phyloP scores from a whole-genome alignment of 2,329 filamentous ascomycete genomes.

The Dryadomyces quercus-mongolicae region DNA sequence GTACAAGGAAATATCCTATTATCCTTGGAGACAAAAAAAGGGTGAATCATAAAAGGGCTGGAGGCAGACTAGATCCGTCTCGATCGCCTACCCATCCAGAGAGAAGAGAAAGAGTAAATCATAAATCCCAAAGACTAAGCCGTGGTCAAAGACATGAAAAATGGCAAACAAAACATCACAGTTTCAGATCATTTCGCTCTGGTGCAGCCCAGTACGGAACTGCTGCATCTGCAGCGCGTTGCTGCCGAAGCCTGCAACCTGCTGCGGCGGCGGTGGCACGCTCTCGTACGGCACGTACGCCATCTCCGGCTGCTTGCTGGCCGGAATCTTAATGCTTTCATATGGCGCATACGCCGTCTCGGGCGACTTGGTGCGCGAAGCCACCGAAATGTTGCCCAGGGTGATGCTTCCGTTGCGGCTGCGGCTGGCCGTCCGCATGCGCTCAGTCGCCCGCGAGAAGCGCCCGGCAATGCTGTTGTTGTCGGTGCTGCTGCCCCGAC shows the following conservation, averaged over 20 bases:
- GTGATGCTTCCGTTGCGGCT: slow-evolving; percentile 26
- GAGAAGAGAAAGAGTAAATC: slow-evolving; percentile 7
- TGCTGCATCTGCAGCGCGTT: slow-evolving; percentile 22
- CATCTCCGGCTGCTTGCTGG: slow-evolving; percentile 24
- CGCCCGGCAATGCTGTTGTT: slow-evolving; percentile 39
- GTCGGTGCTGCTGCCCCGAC: slow-evolving; percentile 43
- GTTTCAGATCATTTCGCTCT: slow-evolving; percentile 42
- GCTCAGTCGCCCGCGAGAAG: slow-evolving; percentile 45
- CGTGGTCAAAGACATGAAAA: neutral
- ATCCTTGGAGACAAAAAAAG: neutral
- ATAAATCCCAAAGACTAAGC: too few relatives aligned
- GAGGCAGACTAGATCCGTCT: too few relatives aligned
- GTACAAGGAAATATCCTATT: neutral
- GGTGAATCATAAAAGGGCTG: neutral
- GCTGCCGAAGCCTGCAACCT: slow-evolving; percentile 17
- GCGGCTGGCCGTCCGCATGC: slow-evolving; percentile 47
- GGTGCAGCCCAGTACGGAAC: slow-evolving; percentile 37
- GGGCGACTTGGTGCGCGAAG: slow-evolving; percentile 24
- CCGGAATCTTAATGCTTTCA: slow-evolving; percentile 23
- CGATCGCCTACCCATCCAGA: slow-evolving; percentile 3
- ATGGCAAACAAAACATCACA: neutral
- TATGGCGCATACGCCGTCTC: slow-evolving; percentile 22
- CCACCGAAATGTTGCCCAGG: slow-evolving; percentile 17
- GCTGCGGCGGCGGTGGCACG: slow-evolving; percentile 20
- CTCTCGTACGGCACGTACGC: slow-evolving; percentile 29